A percentile compares a stretch with the other conserved stretches of the same genome.
Evolutionary conservation across 495 filamentous ascomycete species (phyloP).

Genomic region (Penicillium tannophilum): DNA sequence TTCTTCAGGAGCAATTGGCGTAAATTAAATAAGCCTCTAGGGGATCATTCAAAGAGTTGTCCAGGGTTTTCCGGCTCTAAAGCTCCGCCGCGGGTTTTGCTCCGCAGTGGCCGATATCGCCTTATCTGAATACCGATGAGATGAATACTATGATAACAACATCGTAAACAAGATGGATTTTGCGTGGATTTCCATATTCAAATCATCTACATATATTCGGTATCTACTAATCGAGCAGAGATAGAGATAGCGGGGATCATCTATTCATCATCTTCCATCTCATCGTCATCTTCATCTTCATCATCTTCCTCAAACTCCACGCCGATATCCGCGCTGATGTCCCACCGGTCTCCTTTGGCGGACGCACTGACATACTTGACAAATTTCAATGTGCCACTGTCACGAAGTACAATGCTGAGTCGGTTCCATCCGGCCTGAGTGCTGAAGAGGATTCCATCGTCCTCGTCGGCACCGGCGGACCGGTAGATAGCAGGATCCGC

Average conservation of each 20-base stretch:
- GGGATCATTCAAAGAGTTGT: too few relatives aligned
- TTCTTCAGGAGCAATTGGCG: too few relatives aligned
- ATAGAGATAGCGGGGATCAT: neutral
- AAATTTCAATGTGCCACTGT: slow-evolving; percentile 83
- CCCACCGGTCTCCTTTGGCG: slow-evolving; percentile 91
- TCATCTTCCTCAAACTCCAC: slow-evolving; percentile 49
- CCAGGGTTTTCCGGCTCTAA: too few relatives aligned
- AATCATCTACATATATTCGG: neutral
- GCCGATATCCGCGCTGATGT: slow-evolving; percentile 68
- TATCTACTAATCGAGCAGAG: neutral
- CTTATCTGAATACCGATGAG: too few relatives aligned
- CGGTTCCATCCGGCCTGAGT: slow-evolving; percentile 88
- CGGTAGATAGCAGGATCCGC: slow-evolving; percentile 85
- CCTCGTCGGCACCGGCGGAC: slow-evolving; percentile 69
- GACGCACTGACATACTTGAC: slow-evolving; percentile 90
- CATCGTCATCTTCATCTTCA: slow-evolving; percentile 20
- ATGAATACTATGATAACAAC: too few relatives aligned
- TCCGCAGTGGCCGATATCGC: too few relatives aligned
- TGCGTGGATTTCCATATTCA: neutral
- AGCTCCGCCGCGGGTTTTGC: too few relatives aligned
- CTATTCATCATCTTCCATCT: slow-evolving; percentile 12
- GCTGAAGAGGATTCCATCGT: slow-evolving; percentile 89
- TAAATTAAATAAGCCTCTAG: too few relatives aligned
- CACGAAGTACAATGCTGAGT: slow-evolving; percentile 83
- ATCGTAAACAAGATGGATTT: too few relatives aligned